Evolutionary conservation across 257 asterid species (phyloP), one percentile per base, ranked within the genome.

Genomic region (Ligustrum vulgare): DNA sequence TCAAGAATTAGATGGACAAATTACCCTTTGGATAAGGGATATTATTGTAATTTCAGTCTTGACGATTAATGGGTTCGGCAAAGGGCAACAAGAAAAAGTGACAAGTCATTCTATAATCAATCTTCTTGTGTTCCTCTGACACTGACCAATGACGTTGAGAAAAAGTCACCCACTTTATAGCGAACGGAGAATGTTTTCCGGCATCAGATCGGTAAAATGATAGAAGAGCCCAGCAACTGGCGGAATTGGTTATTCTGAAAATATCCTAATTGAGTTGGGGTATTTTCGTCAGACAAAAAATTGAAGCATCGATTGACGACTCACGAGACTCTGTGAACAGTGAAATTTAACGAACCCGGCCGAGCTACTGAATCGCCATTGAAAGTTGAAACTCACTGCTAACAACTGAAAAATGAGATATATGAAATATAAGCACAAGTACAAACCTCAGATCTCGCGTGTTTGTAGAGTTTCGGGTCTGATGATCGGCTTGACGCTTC

Each of bases 371-470:
- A 28, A 28, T 28, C 62, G 33, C 35, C 23, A 3, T 10, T 6
- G 23, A 8, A 66, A 45, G 2, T 10, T 11, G 23, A 8, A 66
- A 45, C 56, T 45, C 56, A 11, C 67, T 11, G 62, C 16, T 37
- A 58, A 72, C 18, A 25, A 58, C 12, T 3, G 25, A 37, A 10
- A 63, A 11, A 74, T 3, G n/a, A 23, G 28, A 49, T 18, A 36
- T 56, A 34, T 31, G 25, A 18, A 49, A 3, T 62, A 37, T 73
- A 41, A 34, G 6, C 2, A 33, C 73, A 49, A n/a, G 34, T 63
- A 79, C 81, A 60, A 78, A 90, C 96, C 96, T 86, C 88, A 88
- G 93, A 90, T 87, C 96, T 89, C 64, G 91, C 15, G 10, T 74
- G 62, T 78, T 45, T n/a, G 39, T 86, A 71, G 60, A 67, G 70